A percentile compares a stretch with the other conserved stretches of the same genome.
Evolutionary conservation across 2,329 filamentous ascomycete species (phyloP).

Genomic region (Colletotrichum simmondsii): DNA sequence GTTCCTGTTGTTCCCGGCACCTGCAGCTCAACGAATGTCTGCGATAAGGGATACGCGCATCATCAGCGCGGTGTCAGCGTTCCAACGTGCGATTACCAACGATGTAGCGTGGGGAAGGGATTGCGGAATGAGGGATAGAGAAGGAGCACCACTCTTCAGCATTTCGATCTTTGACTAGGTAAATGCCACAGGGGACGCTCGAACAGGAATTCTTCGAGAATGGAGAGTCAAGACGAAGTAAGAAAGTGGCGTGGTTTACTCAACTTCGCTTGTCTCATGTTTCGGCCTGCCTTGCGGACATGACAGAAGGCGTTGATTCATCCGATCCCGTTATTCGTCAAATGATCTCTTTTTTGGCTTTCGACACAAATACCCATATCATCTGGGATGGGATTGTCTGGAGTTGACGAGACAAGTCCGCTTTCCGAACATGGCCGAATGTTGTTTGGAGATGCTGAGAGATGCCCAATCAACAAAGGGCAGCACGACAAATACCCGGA

Average conservation of each 20-base stretch:
- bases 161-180: not conserved
- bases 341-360: conserved; percentile 13
- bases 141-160: not conserved
- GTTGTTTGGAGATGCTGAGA: not conserved
- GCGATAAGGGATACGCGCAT: not conserved
- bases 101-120: conserved; percentile 4
- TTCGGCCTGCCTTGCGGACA: not conserved
- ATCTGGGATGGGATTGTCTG: conserved; percentile 8
- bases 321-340: not conserved
- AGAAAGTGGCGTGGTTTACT: conserved; percentile 1
- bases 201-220: not conserved
- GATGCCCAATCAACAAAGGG: not conserved
- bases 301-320: conserved; percentile 6
- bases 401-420: conserved; percentile 24
- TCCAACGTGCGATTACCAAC: conserved; percentile 1
- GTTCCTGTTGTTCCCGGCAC: conserved; percentile 18
- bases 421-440: conserved; percentile 14
- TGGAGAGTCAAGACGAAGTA: not conserved
- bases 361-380: not conserved
- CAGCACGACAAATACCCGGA: conserved; percentile 6
- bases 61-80: not conserved
- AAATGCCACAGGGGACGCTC: not conserved
- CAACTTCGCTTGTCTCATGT: not conserved
- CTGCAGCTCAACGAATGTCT: conserved; percentile 17
- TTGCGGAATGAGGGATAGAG: not conserved